Evolutionary conservation across 73 alveolate species (phyloP).

Genomic region (Blepharisma stoltei): DNA sequence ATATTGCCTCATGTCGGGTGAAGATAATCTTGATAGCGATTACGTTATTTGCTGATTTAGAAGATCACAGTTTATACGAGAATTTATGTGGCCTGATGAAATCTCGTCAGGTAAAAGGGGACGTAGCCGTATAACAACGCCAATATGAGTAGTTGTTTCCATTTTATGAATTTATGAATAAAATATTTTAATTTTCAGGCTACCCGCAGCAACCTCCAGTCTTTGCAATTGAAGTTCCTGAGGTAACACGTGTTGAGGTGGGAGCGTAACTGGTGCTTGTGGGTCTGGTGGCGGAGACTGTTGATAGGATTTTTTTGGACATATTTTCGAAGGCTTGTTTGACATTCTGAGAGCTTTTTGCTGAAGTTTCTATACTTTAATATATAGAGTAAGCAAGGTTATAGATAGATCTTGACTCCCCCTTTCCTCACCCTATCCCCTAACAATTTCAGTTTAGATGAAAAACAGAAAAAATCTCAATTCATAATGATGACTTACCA

Average conservation of each 20-base stretch:
- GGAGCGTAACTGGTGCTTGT: neutral
- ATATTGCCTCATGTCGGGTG: neutral
- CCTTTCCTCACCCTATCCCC: too few relatives aligned
- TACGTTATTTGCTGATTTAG: neutral
- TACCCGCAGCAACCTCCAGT: conserved; percentile 2
- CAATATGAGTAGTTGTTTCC: neutral
- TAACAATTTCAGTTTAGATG: too few relatives aligned
- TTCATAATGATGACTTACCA: too few relatives aligned
- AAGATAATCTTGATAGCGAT: neutral
- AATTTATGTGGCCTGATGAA: neutral
- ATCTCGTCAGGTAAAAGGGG: neutral
- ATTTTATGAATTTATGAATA: neutral
- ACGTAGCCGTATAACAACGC: neutral
- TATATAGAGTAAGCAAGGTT: too few relatives aligned
- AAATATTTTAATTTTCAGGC: too few relatives aligned
- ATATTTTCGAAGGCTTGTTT: conserved; percentile 46
- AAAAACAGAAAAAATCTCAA: too few relatives aligned
- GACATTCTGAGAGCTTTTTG: conserved; percentile 43
- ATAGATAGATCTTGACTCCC: too few relatives aligned
- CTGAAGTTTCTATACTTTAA: conserved; percentile 47
- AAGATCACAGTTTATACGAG: too few relatives aligned
- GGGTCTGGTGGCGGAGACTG: conserved; percentile 22
- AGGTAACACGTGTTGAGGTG: neutral
- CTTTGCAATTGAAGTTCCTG: neutral
- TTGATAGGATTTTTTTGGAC: conserved; percentile 30